A percentile compares a stretch with the other conserved stretches of the same genome.
These are phyloP conservation scores for Barnettozyma californica DNA, from an alignment of 805 yeast genomes.

Conservation along the genomic window DNA sequence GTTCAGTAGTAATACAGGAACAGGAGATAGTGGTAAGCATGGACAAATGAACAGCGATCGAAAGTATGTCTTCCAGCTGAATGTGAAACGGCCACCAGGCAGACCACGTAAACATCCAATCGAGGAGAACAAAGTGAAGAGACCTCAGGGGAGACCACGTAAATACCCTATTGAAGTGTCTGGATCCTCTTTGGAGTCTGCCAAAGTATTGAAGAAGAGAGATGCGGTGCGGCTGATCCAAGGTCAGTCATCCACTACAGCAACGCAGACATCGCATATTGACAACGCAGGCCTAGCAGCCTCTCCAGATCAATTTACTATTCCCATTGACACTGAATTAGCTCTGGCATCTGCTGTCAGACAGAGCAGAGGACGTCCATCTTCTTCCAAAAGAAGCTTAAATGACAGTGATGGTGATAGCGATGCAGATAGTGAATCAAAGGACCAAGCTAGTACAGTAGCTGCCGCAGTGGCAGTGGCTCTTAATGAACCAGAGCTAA, in stretches of 20 bases:
- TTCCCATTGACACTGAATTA: slow-evolving; percentile 6
- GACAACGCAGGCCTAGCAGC: not conserved
- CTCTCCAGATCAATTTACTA: slow-evolving; percentile 1
- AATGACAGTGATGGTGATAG: not conserved
- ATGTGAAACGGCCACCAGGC: slow-evolving; percentile 39
- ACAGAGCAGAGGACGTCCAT: slow-evolving; percentile 15
- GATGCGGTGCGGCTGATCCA: not conserved
- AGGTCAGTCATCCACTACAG: not conserved
- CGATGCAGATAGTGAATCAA: not conserved
- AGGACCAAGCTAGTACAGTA: not conserved
- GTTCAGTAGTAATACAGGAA: slow-evolving; percentile 7
- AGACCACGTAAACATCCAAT: slow-evolving; percentile 46
- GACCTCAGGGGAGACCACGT: slow-evolving; percentile 27
- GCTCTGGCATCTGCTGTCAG: slow-evolving; percentile 5
- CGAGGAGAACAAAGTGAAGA: slow-evolving; percentile 36
- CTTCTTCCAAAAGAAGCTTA: slow-evolving; percentile 7
- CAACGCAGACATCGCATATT: not conserved
- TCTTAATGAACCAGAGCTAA: slow-evolving; percentile 4
- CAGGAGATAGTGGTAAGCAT: not conserved
- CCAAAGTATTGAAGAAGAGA: slow-evolving; percentile 4
- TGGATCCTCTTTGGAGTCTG: not conserved
- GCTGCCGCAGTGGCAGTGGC: slow-evolving; percentile 11
- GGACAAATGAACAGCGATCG: slow-evolving; percentile 7
- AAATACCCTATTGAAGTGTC: slow-evolving; percentile 19
- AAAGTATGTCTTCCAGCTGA: slow-evolving; percentile 18